Percentiles rank a stretch among this genome's conserved stretches.
Conservation (phyloP, 73 alveolate genomes). For the Paramecium caudatum region DNA sequence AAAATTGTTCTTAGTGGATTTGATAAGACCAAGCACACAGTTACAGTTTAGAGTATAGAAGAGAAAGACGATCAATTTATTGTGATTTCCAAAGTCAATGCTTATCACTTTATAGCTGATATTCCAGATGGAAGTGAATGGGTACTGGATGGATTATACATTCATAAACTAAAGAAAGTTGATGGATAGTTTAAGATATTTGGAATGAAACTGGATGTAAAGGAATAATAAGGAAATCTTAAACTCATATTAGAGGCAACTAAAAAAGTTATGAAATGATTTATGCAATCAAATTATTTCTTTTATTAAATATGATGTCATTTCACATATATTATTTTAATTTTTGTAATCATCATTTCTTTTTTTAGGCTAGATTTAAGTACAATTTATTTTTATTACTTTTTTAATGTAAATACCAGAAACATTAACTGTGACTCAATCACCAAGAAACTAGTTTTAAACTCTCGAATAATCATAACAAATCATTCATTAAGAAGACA, state of each 20-base stretch:
- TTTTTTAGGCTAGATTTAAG: too few species aligned
- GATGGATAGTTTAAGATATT: neutral
- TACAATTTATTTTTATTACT: too few species aligned
- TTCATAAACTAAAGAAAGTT: neutral
- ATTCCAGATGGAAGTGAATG: neutral
- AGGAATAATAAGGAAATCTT: neutral
- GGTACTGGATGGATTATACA: neutral
- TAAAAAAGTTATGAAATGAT: neutral
- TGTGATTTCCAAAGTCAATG: conserved; percentile 6
- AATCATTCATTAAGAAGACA: neutral
- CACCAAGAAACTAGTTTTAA: conserved; percentile 4
- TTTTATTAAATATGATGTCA: neutral
- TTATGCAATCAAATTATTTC: neutral
- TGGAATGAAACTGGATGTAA: neutral
- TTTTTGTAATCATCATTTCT: too few species aligned
- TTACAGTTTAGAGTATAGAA: neutral
- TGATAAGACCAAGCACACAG: conserved; percentile 38
- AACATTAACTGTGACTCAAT: neutral
- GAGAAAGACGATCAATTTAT: neutral
- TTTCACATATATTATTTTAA: too few species aligned
- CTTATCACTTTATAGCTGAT: conserved; percentile 22
- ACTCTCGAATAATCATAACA: neutral
- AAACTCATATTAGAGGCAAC: neutral
- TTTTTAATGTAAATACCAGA: neutral
- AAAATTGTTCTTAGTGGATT: conserved; percentile 27